Evolutionary conservation across 148 eudicot species (phyloP).

Genomic region (Rhododendron mucronatum): DNA sequence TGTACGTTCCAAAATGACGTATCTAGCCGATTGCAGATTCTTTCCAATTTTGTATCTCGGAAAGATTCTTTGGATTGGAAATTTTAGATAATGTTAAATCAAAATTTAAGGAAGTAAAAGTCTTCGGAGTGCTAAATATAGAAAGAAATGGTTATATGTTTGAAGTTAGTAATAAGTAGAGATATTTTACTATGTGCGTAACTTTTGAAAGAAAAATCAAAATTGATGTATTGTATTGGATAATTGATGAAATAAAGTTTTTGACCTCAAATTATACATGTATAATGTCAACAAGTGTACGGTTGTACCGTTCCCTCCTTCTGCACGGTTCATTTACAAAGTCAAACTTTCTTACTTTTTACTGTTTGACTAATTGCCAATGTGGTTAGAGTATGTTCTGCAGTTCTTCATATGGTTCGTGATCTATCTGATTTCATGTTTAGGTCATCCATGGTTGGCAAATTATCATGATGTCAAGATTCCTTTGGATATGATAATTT

Average conservation of each 20-base stretch:
- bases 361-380: not conserved
- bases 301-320: not conserved
- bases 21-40: not conserved
- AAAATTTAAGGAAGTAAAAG: not conserved
- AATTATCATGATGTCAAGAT: constrained; percentile 60
- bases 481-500: constrained; percentile 85
- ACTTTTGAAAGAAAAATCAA: not conserved
- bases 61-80: not conserved
- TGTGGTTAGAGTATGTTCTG: not conserved
- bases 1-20: not conserved
- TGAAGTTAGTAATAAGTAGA: not conserved
- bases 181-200: not conserved
- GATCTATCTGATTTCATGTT: constrained; percentile 12
- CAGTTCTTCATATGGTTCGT: constrained; percentile 5
- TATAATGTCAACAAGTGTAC: not conserved
- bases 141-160: not conserved
- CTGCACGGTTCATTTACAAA: not conserved
- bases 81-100: not conserved
- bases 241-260: not conserved
- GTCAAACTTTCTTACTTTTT: not conserved
- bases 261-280: not conserved
- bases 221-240: not conserved
- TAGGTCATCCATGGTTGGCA: constrained; percentile 97
- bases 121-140: not conserved
- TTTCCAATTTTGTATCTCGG: not conserved